Base-by-base conservation (phyloP, 148 eudicot genomes). In the Rhododendron ovatum region DNA sequence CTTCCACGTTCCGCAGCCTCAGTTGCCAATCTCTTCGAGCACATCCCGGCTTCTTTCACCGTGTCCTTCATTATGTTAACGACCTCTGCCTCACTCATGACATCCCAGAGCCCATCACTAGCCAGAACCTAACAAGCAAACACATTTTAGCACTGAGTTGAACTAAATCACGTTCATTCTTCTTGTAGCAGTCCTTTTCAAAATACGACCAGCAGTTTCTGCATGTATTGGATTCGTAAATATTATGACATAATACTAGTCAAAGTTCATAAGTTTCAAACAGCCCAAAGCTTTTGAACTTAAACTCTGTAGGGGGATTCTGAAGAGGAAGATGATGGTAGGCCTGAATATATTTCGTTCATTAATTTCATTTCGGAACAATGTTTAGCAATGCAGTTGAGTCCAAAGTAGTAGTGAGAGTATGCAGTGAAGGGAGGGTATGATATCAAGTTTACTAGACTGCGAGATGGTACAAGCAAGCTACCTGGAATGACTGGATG, bases 31-130 rank as follows among this genome's bases (percentile, higher is more conserved):
- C 99, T 92, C 93, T 97, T 97, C 24, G 98, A 93, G 86, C 98
- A 97, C 98, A 97, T 93, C 50, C 89, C 92, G 0, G 98, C 92
- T 88, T 97, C 99, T 91, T 97, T 97, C 20, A 97, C 99, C 0
- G 99, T 97, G 91, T 94, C 96, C 91, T 88, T 91, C 47, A 97
- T 93, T 85, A 95, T 94, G 82, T 90, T 90, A 67, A 91, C 89
- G 18, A 92, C 94, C 81, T 97, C 96, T 83, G 85, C 88, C 69
- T 94, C 92, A 90, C 92, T 93, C 77, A 97, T 83, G 45, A 92
- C 95, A 86, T 95, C 98, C 99, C 99, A 97, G 0, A 97, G 92
- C 76, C 99, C 98, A 80, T 97, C 99, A 82, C 99, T 97, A 37
- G 98, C 99, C 94, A 97, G 94, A 78, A 97, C 98, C 99, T 97